phyloP scores from a whole-genome alignment of 495 filamentous ascomycete genomes.

The Penicillium cinerascens region DNA sequence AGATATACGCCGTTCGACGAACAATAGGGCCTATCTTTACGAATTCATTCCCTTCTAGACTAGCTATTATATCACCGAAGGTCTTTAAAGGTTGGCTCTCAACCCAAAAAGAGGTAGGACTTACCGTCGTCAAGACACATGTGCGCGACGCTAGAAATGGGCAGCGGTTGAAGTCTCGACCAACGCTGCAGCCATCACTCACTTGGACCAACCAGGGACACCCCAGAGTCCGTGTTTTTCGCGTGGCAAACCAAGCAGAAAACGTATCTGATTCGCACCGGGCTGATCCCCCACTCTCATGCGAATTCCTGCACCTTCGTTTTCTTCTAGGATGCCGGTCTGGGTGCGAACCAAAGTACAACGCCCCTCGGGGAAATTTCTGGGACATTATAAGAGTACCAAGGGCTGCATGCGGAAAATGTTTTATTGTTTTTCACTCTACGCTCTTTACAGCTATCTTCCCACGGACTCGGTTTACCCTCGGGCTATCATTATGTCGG shows the following conservation, averaged over 20 bases:
- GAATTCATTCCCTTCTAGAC: not conserved
- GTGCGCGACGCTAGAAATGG: slow-evolving; percentile 5
- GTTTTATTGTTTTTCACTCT: not conserved
- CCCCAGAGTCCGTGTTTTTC: slow-evolving; percentile 11
- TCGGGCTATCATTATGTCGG: slow-evolving; percentile 17
- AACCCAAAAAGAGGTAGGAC: slow-evolving; percentile 4
- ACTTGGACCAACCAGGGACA: slow-evolving; percentile 17
- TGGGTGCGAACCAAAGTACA: slow-evolving; percentile 3
- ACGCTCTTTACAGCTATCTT: not conserved
- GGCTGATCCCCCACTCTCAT: slow-evolving; percentile 14
- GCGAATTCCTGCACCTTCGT: slow-evolving; percentile 19
- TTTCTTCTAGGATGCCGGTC: slow-evolving; percentile 16
- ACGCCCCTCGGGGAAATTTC: not conserved
- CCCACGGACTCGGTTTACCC: slow-evolving; percentile 1
- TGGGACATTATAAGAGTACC: slow-evolving; percentile 9
- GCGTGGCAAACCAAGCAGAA: slow-evolving; percentile 27
- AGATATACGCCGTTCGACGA: slow-evolving; percentile 1
- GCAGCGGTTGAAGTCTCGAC: slow-evolving; percentile 20
- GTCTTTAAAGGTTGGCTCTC: not conserved
- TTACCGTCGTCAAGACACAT: slow-evolving; percentile 8
- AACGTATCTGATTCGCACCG: slow-evolving; percentile 9
- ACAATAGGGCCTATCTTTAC: not conserved
- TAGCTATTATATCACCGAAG: not conserved
- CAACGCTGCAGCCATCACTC: slow-evolving; percentile 16
- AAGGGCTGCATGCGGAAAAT: not conserved